Base-by-base conservation (phyloP, 2,329 filamentous ascomycete genomes). In the Aspergillus cejpii region DNA sequence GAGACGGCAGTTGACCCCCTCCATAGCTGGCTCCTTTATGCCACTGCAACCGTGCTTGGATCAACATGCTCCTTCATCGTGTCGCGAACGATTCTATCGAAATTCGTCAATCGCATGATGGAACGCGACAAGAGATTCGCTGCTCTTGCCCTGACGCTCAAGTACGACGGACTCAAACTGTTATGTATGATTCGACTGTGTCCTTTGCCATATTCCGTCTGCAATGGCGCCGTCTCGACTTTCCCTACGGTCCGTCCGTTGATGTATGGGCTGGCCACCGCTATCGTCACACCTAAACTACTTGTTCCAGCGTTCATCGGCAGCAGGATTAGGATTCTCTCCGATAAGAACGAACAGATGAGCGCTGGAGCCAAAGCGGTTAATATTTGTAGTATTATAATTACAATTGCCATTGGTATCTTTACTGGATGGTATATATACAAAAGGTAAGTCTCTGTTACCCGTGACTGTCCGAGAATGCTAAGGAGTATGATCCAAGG, bases 221-320 rank as follows among this genome's bases (percentile, higher is more conserved):
- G 86, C 62, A 98, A 98, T 63, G 92, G 89, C 40, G 94, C 94
- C 49, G 80, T 98, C 44, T 88, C 88, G 23, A 97, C 92, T 1
- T 90, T 98, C 50, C 90, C 90, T 2, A 94, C 85, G 24, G 87
- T 98, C 26, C 78, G 83, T 19, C 85, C 86, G 31, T 65, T 77
- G 48, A 79, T 79, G 37, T 97, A 94, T 69, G 83, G 83, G 24
- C 64, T 89, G 37, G 91, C 92, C 5, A 97, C 91, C 0, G 83
- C 87, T 2, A 71, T 91, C 12, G 83, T 89, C 8, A 81, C 78
- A 11, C 92, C 92, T 5, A 98, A 97, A 61, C 74, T 98, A 14
- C 74, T 97, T 47, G 82, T 98, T 40, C 87, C 94, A 62, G 81
- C 94, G 56, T 98, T 96, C 69, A 88, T 98, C 58, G 92, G 92